Base-by-base conservation (phyloP, 1,284 basidiomycete genomes). In the Rugosomyces carneus region DNA sequence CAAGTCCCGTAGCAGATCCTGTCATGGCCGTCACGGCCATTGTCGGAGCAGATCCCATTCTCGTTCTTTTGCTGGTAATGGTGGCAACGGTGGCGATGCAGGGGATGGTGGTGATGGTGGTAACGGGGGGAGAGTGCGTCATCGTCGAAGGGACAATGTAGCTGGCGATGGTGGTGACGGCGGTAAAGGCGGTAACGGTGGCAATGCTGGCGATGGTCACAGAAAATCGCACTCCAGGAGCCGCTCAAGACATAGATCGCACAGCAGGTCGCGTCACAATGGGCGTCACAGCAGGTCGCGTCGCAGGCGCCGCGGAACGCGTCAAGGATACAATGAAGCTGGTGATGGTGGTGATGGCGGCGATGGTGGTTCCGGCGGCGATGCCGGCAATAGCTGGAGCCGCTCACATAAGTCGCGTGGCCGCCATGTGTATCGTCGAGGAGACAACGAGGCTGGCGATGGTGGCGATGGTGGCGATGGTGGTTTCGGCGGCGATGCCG, bases 291-390 rank as follows among this genome's bases (percentile, higher is more conserved):
- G n/a, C n/a, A n/a, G n/a, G n/a, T n/a, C n/a, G n/a, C n/a, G n/a
- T n/a, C 66, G 68, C 37, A n/a, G n/a, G n/a, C 60, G 63, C 37
- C 42, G 58, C 53, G 42, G 59, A 53, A 5, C 35, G 60, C 54
- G n/a, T 59, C 52, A 4, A 10, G 8, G 24, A 5, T 5, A 5
- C 10, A 10, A 26, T 18, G 42, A 29, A 8, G 40, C 34, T 7
- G 42, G 42, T 27, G 23, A 44, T 19, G 42, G 42, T 18, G 42
- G 34, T 27, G 35, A 44, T 10, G 42, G 48, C 24, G 49, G 49
- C 6, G 24, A 34, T 18, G 42, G 42, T 2, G 49, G 45, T 7
- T 23, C 44, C 2, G 45, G 49, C 15, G 49, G 49, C 6, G 34
- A 51, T 31, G 49, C 46, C 2, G 49, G 46, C 0, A 41, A 48